phyloP scores from a whole-genome alignment of 225 moss, liverwort and hornwort genomes.

The Marchantia paleacea region DNA sequence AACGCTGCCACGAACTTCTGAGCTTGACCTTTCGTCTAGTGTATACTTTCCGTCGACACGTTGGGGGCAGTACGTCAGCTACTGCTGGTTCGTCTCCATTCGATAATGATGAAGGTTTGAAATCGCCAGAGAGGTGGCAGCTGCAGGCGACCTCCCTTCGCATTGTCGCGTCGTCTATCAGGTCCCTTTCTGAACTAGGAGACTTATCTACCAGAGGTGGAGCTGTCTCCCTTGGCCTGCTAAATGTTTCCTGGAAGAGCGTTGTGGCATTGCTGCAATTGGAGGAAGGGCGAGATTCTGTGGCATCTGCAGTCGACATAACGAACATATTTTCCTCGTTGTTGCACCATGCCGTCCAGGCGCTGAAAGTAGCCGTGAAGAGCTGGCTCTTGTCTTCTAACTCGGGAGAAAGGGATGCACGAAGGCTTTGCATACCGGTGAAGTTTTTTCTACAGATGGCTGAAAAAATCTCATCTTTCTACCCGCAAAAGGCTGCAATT shows the following conservation, averaged over 20 bases:
- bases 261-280: conserved; percentile 58
- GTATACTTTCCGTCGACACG: conserved; percentile 23
- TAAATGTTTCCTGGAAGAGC: conserved; percentile 76
- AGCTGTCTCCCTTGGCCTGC: conserved; percentile 41
- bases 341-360: conserved; percentile 52
- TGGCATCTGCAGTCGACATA: conserved; percentile 61
- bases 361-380: conserved; percentile 58
- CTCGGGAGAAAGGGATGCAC: conserved; percentile 38
- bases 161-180: conserved; percentile 54
- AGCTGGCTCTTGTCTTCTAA: conserved; percentile 48
- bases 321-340: conserved; percentile 45
- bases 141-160: conserved; percentile 41
- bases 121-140: background rate
- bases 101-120: conserved; percentile 20
- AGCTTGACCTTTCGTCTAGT: conserved; percentile 25
- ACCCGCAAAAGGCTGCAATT: conserved; percentile 54
- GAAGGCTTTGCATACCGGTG: conserved; percentile 59
- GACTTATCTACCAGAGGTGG: conserved; percentile 56
- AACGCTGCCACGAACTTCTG: conserved; percentile 33
- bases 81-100: conserved; percentile 7
- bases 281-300: conserved; percentile 56
- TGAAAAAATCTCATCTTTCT: conserved; percentile 51
- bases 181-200: conserved; percentile 59
- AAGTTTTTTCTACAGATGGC: conserved; percentile 62
- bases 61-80: conserved; percentile 2